Conservation (phyloP, 345 rosid species). For the Sisymbrium irio region DNA sequence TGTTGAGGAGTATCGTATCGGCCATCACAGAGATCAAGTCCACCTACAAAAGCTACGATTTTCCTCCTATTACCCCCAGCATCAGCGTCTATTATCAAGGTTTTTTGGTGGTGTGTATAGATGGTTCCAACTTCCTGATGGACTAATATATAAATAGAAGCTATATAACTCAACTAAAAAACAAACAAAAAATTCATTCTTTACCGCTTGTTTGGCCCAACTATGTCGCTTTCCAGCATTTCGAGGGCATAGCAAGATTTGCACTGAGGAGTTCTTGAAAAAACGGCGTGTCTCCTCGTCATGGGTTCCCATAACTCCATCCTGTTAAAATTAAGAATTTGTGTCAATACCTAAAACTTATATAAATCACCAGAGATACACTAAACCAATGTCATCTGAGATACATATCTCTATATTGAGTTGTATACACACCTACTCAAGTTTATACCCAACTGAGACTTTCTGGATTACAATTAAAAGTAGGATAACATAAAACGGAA, state of each 20-base stretch:
- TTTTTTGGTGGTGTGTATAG: slow-evolving; percentile 97
- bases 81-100: slow-evolving; percentile 88
- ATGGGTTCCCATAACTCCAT: slow-evolving; percentile 93
- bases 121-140: slow-evolving; percentile 87
- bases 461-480: background rate
- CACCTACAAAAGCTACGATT: slow-evolving; percentile 90
- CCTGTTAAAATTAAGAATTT: slow-evolving; percentile 45
- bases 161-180: background rate
- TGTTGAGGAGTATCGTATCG: slow-evolving; percentile 89
- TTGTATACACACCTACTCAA: too few species aligned
- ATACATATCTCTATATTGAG: slow-evolving; percentile 1
- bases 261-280: slow-evolving; percentile 93
- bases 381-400: background rate
- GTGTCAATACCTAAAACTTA: background rate
- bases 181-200: background rate
- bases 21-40: slow-evolving; percentile 95
- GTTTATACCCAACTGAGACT: background rate
- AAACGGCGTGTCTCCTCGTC: slow-evolving; percentile 95
- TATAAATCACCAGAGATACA: background rate
- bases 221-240: slow-evolving; percentile 91
- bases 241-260: slow-evolving; percentile 89
- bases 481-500: background rate
- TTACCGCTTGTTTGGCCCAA: slow-evolving; percentile 85
- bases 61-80: slow-evolving; percentile 72
- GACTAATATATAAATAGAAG: slow-evolving; percentile 9